Conservation (phyloP, 2,329 filamentous ascomycete genomes). For the Nemania diffusa region DNA sequence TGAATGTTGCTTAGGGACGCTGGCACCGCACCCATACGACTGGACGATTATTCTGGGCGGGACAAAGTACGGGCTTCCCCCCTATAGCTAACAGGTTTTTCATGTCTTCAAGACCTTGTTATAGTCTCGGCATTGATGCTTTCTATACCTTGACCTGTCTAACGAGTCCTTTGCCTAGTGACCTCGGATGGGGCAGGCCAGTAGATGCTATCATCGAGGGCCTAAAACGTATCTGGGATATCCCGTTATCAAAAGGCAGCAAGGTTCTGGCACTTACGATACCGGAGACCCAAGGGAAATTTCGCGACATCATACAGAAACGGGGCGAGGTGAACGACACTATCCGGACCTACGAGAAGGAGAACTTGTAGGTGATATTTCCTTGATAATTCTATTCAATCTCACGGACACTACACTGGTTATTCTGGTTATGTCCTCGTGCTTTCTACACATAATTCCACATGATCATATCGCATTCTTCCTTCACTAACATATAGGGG, state of each 20-base stretch:
- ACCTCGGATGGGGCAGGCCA: conserved; percentile 57
- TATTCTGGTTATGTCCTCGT: background rate
- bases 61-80: conserved; percentile 63
- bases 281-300: conserved; percentile 59
- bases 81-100: background rate
- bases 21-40: conserved; percentile 49
- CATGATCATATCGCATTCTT: background rate
- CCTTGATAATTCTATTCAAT: background rate
- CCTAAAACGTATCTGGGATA: conserved; percentile 62
- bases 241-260: conserved; percentile 59
- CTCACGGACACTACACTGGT: background rate
- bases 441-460: background rate
- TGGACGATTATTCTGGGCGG: conserved; percentile 73
- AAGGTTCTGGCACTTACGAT: conserved; percentile 73
- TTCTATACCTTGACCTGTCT: conserved; percentile 3
- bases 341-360: conserved; percentile 61
- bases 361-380: conserved; percentile 61
- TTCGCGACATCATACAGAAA: conserved; percentile 46
- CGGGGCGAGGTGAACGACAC: conserved; percentile 62
- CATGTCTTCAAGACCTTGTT: background rate
- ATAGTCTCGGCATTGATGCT: background rate
- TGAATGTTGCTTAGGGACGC: conserved; percentile 13
- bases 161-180: conserved; percentile 50
- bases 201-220: conserved; percentile 58
- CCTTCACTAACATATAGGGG: conserved; percentile 15